These are phyloP conservation scores for Zizania latifolia DNA, from an alignment of 176 grass and related monocot species.

Conservation along the genomic window DNA sequence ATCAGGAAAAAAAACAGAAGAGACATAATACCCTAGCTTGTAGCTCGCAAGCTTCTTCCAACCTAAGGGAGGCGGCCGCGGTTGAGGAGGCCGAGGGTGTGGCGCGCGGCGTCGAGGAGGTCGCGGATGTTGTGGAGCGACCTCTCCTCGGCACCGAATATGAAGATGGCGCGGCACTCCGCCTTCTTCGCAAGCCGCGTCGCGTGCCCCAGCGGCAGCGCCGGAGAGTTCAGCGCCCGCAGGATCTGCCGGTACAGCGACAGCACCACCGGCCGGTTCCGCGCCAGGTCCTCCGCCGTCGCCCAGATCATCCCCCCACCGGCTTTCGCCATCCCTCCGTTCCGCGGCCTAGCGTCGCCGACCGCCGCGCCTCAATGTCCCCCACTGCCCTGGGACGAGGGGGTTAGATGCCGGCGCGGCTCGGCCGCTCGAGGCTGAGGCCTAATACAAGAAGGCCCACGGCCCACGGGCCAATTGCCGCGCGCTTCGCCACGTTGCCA, in stretches of 20 bases:
- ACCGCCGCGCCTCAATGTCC: not conserved
- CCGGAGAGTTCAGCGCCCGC: conserved; percentile 66
- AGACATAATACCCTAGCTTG: not conserved
- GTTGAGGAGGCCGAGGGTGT: conserved; percentile 66
- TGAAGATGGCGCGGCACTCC: conserved; percentile 67
- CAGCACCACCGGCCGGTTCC: conserved; percentile 46
- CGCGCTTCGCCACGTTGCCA: not conserved
- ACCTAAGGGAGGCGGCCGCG: conserved; percentile 62
- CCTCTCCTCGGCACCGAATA: conserved; percentile 73
- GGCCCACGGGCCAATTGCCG: not conserved
- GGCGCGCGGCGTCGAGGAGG: conserved; percentile 59
- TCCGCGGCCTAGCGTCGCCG: not conserved
- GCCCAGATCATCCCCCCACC: conserved; percentile 63
- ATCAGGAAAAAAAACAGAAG: not conserved
- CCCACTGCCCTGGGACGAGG: not conserved
- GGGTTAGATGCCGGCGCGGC: not conserved
- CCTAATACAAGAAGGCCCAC: not conserved
- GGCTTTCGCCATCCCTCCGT: conserved; percentile 47
- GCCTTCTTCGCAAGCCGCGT: conserved; percentile 79
- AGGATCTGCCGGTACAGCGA: conserved; percentile 83
- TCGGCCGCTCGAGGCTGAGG: not conserved
- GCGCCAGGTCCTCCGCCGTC: conserved; percentile 60
- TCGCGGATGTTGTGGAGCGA: conserved; percentile 80
- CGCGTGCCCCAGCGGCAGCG: conserved; percentile 51
- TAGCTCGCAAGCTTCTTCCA: not conserved